Evolutionary conservation across 177 flowering plant genomes (phyloP), one percentile per base, ranked within the genome.

Genomic region (Vitis hybrid): DNA sequence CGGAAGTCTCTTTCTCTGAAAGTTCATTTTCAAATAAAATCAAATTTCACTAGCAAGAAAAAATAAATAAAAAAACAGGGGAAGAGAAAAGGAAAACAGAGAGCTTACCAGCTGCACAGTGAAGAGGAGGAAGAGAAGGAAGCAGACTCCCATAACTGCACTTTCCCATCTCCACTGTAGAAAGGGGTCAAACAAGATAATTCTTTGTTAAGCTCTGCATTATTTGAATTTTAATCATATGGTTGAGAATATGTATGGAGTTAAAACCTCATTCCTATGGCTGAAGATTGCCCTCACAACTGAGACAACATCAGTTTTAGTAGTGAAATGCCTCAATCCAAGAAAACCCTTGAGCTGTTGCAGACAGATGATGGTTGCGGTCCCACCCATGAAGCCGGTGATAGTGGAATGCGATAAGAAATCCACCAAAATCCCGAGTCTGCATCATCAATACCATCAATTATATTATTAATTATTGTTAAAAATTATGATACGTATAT

Each of bases 351-450:
- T 94, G 75, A 94, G 50, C 67, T 94, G 98, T 65, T 94, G 97
- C 23, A 92, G 75, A 68, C 56, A 62, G 12, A 94, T 86, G 7
- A 90, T 69, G 0, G 58, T 67, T 0, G 98, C 98, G 0, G 97
- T 85, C 11, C 97, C 98, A 48, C 89, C 87, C 98, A 94, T 94
- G 80, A 94, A 94, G 0, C 98, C 98, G 3, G 81, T 64, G 6
- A 94, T 92, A 0, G 94, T 89, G 0, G 98, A 84, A 77, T 89
- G 97, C 2, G 98, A 90, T 49, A 94, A 57, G 64, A 94, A 94
- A 75, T 94, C 98, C 23, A 94, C 95, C 73, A 94, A 60, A 30
- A 92, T 79, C 12, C 98, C 97, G 30, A 94, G 71, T 64, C 97
- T 94, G 84, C 60, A 57, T 19, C n/a, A 51, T 0, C 2, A 5